Evolutionary conservation across 169 alveolate genomes (phyloP).

Genomic region (Plasmodium gaboni): DNA sequence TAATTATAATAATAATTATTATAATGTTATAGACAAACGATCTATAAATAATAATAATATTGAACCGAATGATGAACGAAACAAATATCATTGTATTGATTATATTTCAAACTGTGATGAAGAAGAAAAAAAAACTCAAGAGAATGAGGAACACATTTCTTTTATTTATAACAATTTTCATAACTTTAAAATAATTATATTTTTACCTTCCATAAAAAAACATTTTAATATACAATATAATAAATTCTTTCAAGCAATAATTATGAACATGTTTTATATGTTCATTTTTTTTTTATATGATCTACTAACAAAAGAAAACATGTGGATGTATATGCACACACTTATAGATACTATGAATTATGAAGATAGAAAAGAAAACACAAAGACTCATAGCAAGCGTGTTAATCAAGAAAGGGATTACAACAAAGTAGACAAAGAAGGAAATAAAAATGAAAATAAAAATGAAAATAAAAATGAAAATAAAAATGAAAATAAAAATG

Average conservation of each 20-base stretch:
- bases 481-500: no score
- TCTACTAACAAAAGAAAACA: constrained; percentile 30
- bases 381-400: not conserved
- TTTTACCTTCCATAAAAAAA: constrained; percentile 53
- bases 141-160: constrained; percentile 13
- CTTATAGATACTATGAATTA: constrained; percentile 26
- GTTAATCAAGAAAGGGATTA: not conserved
- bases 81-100: not conserved
- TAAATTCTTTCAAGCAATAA: constrained; percentile 69
- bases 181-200: constrained; percentile 53
- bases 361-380: not conserved
- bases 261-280: constrained; percentile 58
- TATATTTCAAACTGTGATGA: not conserved
- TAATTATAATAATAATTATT: not conserved
- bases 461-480: not conserved
- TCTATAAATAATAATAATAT: not conserved
- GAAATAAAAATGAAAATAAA: no score
- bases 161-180: constrained; percentile 18
- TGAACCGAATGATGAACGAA: not conserved
- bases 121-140: not conserved
- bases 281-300: constrained; percentile 44
- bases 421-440: no score
- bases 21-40: no score
- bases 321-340: constrained; percentile 25
- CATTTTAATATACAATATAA: constrained; percentile 69